Evolutionary conservation across 2,329 filamentous ascomycete species (phyloP).

Genomic region (Alternaria rosae): DNA sequence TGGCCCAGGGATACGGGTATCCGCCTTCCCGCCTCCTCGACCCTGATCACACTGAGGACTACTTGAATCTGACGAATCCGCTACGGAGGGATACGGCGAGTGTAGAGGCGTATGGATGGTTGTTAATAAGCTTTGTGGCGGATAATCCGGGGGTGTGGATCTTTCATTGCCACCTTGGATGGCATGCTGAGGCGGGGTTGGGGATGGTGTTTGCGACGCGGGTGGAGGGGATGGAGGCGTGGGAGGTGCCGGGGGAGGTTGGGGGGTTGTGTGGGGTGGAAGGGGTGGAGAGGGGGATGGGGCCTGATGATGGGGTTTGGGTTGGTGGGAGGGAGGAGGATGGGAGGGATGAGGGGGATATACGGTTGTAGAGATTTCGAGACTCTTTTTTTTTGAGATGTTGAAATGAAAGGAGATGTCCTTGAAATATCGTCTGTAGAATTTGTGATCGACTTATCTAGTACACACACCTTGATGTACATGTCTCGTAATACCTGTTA

Average conservation of each 20-base stretch:
- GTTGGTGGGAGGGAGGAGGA: conserved; percentile 38
- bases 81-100: conserved; percentile 74
- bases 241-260: conserved; percentile 56
- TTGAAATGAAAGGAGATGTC: neutral
- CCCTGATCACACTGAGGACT: conserved; percentile 31
- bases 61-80: conserved; percentile 41
- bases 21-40: conserved; percentile 68
- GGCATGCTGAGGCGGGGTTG: conserved; percentile 43
- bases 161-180: conserved; percentile 83
- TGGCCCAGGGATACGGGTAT: conserved; percentile 17
- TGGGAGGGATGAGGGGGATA: neutral
- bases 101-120: conserved; percentile 70
- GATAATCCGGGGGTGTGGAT: conserved; percentile 69
- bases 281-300: conserved; percentile 53
- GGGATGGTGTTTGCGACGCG: conserved; percentile 66
- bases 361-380: neutral
- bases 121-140: conserved; percentile 66
- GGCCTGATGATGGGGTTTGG: conserved; percentile 60
- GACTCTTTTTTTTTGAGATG: neutral
- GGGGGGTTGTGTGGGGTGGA: conserved; percentile 56
- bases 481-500: neutral
- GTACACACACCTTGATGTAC: conserved; percentile 7
- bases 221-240: conserved; percentile 55
- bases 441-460: neutral
- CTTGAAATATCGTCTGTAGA: neutral